Conservation (phyloP, 73 alveolate species). For the Blepharisma japonicum region DNA sequence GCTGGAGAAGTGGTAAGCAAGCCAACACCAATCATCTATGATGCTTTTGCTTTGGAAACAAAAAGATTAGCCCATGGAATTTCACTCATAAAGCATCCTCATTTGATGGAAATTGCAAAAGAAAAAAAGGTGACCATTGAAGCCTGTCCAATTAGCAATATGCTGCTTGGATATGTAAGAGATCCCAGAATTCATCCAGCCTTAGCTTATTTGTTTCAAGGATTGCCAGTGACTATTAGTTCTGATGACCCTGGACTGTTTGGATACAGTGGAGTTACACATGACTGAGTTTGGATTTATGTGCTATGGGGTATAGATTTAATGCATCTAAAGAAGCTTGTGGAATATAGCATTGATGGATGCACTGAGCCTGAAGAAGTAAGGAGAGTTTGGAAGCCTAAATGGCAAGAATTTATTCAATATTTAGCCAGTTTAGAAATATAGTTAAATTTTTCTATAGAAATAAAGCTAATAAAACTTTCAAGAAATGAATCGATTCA, state of each 20-base stretch:
- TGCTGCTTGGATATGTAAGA: conserved; percentile 43
- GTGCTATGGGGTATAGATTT: background rate
- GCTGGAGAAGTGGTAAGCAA: conserved; percentile 54
- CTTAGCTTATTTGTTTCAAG: conserved; percentile 35
- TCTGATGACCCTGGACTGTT: conserved; percentile 68
- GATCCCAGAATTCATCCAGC: conserved; percentile 66
- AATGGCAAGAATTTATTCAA: no score
- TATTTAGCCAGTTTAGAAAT: no score
- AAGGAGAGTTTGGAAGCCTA: no score
- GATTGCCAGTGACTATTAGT: conserved; percentile 51
- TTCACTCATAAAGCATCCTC: conserved; percentile 47
- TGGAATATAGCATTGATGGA: background rate
- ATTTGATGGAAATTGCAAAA: background rate
- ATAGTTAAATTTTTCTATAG: no score
- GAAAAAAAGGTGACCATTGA: background rate
- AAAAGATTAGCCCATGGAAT: conserved; percentile 21
- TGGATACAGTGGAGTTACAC: conserved; percentile 52
- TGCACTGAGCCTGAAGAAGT: no score
- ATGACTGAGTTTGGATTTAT: conserved; percentile 35
- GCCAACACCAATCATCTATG: conserved; percentile 11
- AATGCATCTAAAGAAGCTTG: background rate
- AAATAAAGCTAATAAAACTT: no score
- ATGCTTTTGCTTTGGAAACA: background rate
- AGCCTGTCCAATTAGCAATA: conserved; percentile 45
- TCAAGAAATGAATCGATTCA: no score